Percentiles rank a stretch among this genome's conserved stretches.
These are phyloP conservation scores for Chaetomium sp. DNA, from an alignment of 2,329 filamentous ascomycete genomes.

Conservation along the genomic window DNA sequence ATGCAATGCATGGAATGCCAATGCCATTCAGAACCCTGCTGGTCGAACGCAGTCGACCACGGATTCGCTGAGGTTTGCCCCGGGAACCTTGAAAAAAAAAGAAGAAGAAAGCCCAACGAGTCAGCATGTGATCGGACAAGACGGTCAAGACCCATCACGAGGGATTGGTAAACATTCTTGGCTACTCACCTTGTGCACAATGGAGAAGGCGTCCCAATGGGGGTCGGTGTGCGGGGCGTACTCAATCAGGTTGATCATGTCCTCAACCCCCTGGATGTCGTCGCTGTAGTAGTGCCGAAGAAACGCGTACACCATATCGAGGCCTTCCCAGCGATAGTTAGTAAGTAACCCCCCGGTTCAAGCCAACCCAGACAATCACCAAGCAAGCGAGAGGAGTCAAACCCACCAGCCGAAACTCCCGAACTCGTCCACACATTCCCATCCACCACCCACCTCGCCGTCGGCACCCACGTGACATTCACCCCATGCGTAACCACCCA, in stretches of 20 bases:
- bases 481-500: background rate
- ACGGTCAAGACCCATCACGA: too few species aligned
- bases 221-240: constrained; percentile 1
- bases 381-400: background rate
- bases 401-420: background rate
- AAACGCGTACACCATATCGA: constrained; percentile 2
- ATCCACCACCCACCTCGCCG: background rate
- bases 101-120: too few species aligned
- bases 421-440: constrained; percentile 1
- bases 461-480: constrained; percentile 1
- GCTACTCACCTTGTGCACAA: background rate
- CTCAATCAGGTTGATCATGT: background rate
- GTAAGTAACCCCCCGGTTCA: background rate
- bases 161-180: too few species aligned
- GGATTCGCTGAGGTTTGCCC: too few species aligned
- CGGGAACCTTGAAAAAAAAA: too few species aligned
- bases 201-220: background rate
- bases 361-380: background rate
- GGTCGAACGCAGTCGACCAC: too few species aligned
- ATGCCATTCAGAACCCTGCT: too few species aligned
- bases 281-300: background rate
- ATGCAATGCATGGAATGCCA: too few species aligned
- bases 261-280: background rate
- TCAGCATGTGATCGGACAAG: background rate
- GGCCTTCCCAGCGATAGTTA: background rate